Base-by-base conservation (phyloP, 2,329 filamentous ascomycete species). In the Volutella citrinella region DNA sequence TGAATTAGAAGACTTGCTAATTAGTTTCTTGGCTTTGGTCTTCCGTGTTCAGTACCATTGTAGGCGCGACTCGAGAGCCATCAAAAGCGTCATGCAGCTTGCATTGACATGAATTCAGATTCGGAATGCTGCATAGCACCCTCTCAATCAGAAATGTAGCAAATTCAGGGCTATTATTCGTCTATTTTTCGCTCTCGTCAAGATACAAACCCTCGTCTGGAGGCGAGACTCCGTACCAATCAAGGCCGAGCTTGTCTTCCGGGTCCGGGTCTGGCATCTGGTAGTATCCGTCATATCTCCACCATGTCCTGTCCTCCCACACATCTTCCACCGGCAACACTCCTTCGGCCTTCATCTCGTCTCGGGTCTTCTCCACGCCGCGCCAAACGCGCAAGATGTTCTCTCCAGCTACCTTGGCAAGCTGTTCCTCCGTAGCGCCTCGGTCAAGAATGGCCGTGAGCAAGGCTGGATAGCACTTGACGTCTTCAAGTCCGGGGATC, bases 351-450 rank as follows among this genome's bases (percentile, higher is more conserved):
- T 51, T 49, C 52, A 61, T 58, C 26, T 45, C 32, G 3, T 61
- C 49, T 7, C 56, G 34, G 2, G 39, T 35, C 17, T 30, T 38
- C 14, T 42, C 48, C 6, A 57, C 48, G 1, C 45, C 51, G 4
- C 40, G 37, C 59, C 57, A 61, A 4, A 61, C 58, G 7, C 59
- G 31, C 7, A 65, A 38, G 22, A 65, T 62, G 20, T 67, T 67
- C 23, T 60, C 56, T 0, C 63, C 61, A 1, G 50, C 54, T 5
- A 64, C 54, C 38, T 59, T 60, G 3, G 50, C 48, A 6, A 64
- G 43, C 42, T 66, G 58, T 12, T 60, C 56, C 32, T 64, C 56
- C 0, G 60, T 63, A 1, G 61, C 62, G 2, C 64, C 64, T 8
- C 61, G 51, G 21, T 64, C 56, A 7, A 67, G 40, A 1, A 65